phyloP scores from a whole-genome alignment of 441 rosid species.

The Macaranga tanarius region DNA sequence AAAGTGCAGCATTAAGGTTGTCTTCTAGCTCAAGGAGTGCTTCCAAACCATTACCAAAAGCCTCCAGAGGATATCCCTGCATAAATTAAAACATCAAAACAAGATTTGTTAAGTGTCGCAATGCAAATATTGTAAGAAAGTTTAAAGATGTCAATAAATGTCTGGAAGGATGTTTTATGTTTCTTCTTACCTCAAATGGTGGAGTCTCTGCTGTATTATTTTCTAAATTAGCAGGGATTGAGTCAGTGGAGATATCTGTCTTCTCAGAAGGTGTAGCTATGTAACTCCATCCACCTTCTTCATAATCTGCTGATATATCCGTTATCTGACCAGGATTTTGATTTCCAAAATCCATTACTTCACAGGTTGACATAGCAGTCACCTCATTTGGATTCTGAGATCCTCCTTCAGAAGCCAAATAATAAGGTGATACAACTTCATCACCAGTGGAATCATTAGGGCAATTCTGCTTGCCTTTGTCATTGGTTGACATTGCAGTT shows the following conservation, averaged over 20 bases:
- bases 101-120: neutral
- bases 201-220: neutral
- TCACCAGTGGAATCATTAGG: neutral
- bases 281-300: neutral
- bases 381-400: neutral
- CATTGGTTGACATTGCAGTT: conserved; percentile 1
- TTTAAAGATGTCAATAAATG: neutral
- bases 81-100: neutral
- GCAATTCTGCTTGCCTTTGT: neutral
- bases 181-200: neutral
- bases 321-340: neutral
- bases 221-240: neutral
- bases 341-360: neutral
- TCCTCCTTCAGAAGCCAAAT: neutral
- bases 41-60: neutral
- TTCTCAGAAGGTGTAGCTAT: neutral
- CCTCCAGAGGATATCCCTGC: neutral
- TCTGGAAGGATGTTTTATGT: neutral
- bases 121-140: neutral
- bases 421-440: neutral
- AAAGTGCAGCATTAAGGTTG: neutral
- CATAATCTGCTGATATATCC: neutral
- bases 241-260: neutral
- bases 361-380: conserved; percentile 4
- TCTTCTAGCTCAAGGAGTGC: neutral